Percentiles rank a stretch among this genome's conserved stretches.
Evolutionary conservation across 2,329 filamentous ascomycete species (phyloP).

Genomic region (Aspergillus caelatus): DNA sequence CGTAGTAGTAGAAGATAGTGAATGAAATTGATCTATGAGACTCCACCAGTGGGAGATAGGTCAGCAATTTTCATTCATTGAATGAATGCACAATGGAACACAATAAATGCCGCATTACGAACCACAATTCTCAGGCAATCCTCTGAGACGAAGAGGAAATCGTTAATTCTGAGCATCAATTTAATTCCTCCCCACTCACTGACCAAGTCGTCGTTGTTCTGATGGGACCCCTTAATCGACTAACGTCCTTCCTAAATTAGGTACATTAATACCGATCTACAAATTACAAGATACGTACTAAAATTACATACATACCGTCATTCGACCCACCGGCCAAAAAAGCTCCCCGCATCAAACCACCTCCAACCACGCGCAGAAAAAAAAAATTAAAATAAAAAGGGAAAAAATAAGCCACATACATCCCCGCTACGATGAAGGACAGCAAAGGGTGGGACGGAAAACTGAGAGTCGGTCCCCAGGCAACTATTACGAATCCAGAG

Average conservation of each 20-base stretch:
- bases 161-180: not conserved
- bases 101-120: not conserved
- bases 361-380: not conserved
- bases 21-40: not conserved
- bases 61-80: not conserved
- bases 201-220: not conserved
- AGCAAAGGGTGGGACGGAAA: conserved; percentile 52
- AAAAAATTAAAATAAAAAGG: not conserved
- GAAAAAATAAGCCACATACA: not conserved
- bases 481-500: conserved; percentile 74
- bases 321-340: conserved; percentile 6
- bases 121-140: not conserved
- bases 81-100: not conserved
- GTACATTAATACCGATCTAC: not conserved
- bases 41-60: not conserved
- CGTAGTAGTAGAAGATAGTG: not conserved
- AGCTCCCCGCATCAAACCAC: conserved; percentile 26
- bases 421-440: conserved; percentile 38
- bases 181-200: not conserved
- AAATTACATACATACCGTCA: conserved; percentile 2
- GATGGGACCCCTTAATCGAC: not conserved
- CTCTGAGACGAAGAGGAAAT: not conserved
- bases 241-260: not conserved
- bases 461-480: conserved; percentile 65
- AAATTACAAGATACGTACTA: conserved; percentile 1